Conservation (phyloP, 2,329 filamentous ascomycete species). For the Septoria petroselini region DNA sequence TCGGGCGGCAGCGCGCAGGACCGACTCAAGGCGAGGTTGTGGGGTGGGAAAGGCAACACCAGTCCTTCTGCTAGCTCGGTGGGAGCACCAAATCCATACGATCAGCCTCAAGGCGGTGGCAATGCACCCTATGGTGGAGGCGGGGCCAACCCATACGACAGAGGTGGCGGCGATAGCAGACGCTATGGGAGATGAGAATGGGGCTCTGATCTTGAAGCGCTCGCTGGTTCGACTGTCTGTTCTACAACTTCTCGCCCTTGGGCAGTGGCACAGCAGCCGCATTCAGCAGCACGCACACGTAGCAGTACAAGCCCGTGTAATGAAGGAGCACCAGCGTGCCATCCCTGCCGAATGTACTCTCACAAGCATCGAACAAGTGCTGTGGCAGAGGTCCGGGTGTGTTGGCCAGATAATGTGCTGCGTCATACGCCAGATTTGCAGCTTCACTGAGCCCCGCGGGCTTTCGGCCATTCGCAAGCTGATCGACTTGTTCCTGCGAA, state of each 20-base stretch:
- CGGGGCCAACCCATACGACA: constrained; percentile 24
- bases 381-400: constrained; percentile 21
- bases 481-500: constrained; percentile 15
- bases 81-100: constrained; percentile 22
- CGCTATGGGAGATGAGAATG: constrained; percentile 20
- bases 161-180: constrained; percentile 16
- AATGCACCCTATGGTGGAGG: constrained; percentile 13
- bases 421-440: constrained; percentile 24
- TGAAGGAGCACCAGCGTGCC: constrained; percentile 25
- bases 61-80: constrained; percentile 21
- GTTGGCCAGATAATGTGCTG: constrained; percentile 20
- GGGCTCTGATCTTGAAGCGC: too few relatives aligned
- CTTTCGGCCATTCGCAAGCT: constrained; percentile 17
- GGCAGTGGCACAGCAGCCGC: constrained; percentile 21
- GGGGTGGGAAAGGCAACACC: constrained; percentile 41
- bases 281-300: constrained; percentile 29
- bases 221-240: too few relatives aligned
- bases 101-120: constrained; percentile 16
- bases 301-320: constrained; percentile 27
- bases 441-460: constrained; percentile 24
- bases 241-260: constrained; percentile 7
- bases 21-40: constrained; percentile 73
- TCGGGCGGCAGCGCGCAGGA: constrained; percentile 67
- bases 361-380: constrained; percentile 21
- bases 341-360: constrained; percentile 27